A percentile compares a stretch with the other conserved stretches of the same genome.
Evolutionary conservation across 305 asterid genomes (phyloP).

Genomic region (Fraxinus albicans): DNA sequence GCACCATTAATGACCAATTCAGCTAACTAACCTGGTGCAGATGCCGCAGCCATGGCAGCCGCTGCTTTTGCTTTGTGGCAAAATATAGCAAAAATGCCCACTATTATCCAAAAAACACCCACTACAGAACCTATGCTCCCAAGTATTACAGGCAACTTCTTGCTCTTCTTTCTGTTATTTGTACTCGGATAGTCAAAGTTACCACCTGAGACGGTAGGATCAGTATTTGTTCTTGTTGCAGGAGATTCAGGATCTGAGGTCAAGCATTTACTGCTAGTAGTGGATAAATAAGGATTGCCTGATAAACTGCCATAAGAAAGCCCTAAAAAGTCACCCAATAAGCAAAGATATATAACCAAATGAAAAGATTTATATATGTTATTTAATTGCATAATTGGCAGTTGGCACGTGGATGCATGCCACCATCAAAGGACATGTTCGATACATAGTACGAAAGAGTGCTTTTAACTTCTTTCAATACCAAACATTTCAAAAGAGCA

Average conservation of each 20-base stretch:
- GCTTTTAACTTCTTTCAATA: background rate
- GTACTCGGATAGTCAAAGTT: background rate
- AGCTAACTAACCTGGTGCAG: slow-evolving; percentile 25
- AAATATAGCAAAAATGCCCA: slow-evolving; percentile 24
- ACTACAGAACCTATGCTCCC: slow-evolving; percentile 18
- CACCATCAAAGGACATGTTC: background rate
- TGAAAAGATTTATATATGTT: background rate
- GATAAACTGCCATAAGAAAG: slow-evolving; percentile 14
- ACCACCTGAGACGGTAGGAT: background rate
- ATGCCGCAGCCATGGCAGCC: slow-evolving; percentile 35
- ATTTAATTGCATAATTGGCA: background rate
- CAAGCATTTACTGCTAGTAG: slow-evolving; percentile 2
- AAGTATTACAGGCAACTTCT: slow-evolving; percentile 12
- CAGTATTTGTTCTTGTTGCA: background rate
- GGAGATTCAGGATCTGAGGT: background rate
- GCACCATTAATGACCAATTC: background rate
- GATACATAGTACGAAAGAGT: background rate
- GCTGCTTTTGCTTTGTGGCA: slow-evolving; percentile 35
- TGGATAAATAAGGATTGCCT: slow-evolving; percentile 11
- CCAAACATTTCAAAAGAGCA: background rate
- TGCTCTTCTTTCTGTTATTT: slow-evolving; percentile 22
- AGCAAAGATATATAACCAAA: background rate
- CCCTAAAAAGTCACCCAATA: background rate
- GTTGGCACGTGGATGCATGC: background rate
- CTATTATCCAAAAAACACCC: slow-evolving; percentile 21